Percentiles rank a stretch among this genome's conserved stretches.
These are phyloP conservation scores for Fusarium sp. DNA, from an alignment of 2,329 filamentous ascomycete species.

Conservation along the genomic window DNA sequence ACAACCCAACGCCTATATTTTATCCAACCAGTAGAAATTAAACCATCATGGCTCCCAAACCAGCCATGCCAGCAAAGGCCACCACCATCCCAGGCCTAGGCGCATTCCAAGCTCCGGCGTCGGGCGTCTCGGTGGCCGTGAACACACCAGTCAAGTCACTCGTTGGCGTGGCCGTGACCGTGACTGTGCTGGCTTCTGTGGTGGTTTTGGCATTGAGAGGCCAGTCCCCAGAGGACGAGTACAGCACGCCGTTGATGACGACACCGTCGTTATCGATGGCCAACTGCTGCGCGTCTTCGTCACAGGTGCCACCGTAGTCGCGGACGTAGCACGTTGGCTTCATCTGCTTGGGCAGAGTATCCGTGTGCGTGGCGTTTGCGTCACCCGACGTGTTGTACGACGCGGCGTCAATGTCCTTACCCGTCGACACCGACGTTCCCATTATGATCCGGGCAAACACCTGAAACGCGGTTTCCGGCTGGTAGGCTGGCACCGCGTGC, in stretches of 20 bases:
- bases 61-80: slow-evolving; percentile 26
- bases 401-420: slow-evolving; percentile 63
- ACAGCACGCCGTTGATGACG: slow-evolving; percentile 71
- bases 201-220: slow-evolving; percentile 49
- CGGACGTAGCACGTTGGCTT: slow-evolving; percentile 72
- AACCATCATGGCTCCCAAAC: background rate
- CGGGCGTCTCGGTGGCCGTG: slow-evolving; percentile 52
- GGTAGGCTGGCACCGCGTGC: slow-evolving; percentile 71
- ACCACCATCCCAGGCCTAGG: slow-evolving; percentile 18
- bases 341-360: slow-evolving; percentile 61
- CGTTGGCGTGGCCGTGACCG: slow-evolving; percentile 31
- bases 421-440: slow-evolving; percentile 67
- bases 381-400: slow-evolving; percentile 69
- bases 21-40: background rate
- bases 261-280: slow-evolving; percentile 64
- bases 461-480: slow-evolving; percentile 69
- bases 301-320: slow-evolving; percentile 60
- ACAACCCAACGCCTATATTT: background rate
- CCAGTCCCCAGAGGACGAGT: slow-evolving; percentile 57
- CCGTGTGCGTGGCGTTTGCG: slow-evolving; percentile 67
- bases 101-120: slow-evolving; percentile 30
- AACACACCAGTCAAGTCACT: slow-evolving; percentile 48
- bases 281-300: slow-evolving; percentile 62
- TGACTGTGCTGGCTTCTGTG: slow-evolving; percentile 36
- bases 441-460: slow-evolving; percentile 71